Conservation (phyloP, 1,284 basidiomycete species). For the Ustilago shanxiensis region DNA sequence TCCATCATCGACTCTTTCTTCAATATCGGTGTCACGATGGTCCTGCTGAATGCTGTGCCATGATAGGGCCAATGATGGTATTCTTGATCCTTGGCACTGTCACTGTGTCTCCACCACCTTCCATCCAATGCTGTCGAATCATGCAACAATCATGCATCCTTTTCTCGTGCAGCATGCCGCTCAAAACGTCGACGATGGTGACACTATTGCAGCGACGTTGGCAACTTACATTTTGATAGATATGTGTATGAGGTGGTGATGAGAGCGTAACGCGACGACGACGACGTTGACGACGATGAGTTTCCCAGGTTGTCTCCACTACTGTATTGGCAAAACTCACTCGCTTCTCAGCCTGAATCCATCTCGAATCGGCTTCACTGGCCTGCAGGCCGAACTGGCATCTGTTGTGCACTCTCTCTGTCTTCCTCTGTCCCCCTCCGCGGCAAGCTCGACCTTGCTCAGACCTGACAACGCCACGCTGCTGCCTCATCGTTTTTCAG, state of each 20-base stretch:
- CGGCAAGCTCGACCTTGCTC: too few relatives aligned
- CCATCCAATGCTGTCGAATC: neutral
- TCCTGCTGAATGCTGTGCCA: neutral
- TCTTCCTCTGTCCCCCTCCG: too few relatives aligned
- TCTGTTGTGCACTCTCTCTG: too few relatives aligned
- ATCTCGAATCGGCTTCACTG: too few relatives aligned
- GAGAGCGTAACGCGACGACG: slow-evolving; percentile 21
- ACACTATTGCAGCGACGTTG: slow-evolving; percentile 25
- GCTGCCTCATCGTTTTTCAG: too few relatives aligned
- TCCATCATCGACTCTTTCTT: too few relatives aligned
- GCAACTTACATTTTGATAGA: slow-evolving; percentile 44
- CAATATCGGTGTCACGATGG: too few relatives aligned
- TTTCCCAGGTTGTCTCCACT: slow-evolving; percentile 1
- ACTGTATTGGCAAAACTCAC: neutral
- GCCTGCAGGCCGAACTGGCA: neutral
- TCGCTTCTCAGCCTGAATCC: neutral
- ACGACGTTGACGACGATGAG: slow-evolving; percentile 15
- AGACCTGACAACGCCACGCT: neutral
- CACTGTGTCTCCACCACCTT: neutral
- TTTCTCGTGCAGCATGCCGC: slow-evolving; percentile 6
- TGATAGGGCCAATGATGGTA: neutral
- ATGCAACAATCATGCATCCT: neutral
- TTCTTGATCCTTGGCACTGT: neutral
- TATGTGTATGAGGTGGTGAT: slow-evolving; percentile 43
- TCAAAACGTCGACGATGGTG: neutral